Evolutionary conservation across 805 yeast genomes (phyloP).

Genomic region (Blastobotrys americana): DNA sequence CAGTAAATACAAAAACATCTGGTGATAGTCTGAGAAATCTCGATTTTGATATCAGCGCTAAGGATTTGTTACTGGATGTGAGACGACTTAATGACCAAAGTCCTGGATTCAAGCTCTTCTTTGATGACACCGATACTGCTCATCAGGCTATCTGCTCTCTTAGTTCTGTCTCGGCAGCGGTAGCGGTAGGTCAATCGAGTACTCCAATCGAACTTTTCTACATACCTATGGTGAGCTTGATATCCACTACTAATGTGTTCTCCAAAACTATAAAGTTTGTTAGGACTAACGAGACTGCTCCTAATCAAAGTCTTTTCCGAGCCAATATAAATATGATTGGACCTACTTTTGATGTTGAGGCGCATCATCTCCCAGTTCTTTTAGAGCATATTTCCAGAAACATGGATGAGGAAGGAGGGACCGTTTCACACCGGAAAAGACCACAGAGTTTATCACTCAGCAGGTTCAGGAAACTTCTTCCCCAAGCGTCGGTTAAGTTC

Average conservation of each 20-base stretch:
- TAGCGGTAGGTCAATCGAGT: slow-evolving; percentile 18
- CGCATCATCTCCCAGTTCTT: slow-evolving; percentile 30
- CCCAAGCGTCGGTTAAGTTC: slow-evolving; percentile 24
- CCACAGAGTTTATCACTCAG: background rate
- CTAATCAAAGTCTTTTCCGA: slow-evolving; percentile 24
- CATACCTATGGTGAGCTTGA: slow-evolving; percentile 32
- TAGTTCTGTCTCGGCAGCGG: slow-evolving; percentile 30
- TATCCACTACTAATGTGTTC: slow-evolving; percentile 31
- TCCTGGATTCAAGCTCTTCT: slow-evolving; percentile 35
- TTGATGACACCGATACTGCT: slow-evolving; percentile 30
- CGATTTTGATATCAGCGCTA: slow-evolving; percentile 24
- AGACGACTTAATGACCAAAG: slow-evolving; percentile 34
- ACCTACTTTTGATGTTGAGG: slow-evolving; percentile 34
- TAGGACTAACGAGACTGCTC: slow-evolving; percentile 15
- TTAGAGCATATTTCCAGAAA: slow-evolving; percentile 14
- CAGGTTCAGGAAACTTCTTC: slow-evolving; percentile 18
- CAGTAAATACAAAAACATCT: slow-evolving; percentile 9
- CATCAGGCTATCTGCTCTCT: slow-evolving; percentile 34
- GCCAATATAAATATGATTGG: slow-evolving; percentile 30
- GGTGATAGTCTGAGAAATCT: slow-evolving; percentile 4
- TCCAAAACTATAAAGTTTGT: slow-evolving; percentile 30
- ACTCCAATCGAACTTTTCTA: slow-evolving; percentile 30
- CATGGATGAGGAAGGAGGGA: background rate
- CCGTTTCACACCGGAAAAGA: slow-evolving; percentile 4
- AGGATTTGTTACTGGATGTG: slow-evolving; percentile 32